Base-by-base conservation (phyloP, 192 early-diverging fungal genomes). In the Backusella parvicylindrica region DNA sequence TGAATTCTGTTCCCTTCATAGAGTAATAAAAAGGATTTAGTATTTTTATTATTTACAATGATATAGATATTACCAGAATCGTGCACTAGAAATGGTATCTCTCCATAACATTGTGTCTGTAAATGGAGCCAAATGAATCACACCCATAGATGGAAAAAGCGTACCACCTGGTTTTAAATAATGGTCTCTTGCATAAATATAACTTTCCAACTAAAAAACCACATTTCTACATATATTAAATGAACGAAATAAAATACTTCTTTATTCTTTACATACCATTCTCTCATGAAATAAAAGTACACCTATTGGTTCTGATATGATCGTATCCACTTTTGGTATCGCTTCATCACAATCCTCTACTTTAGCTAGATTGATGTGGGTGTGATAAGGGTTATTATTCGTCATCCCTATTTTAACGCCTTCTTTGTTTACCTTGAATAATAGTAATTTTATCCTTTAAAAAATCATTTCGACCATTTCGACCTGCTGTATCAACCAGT, bases 231-330 rank as follows among this genome's bases (percentile, higher is more conserved):
- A 60, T 12, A 60, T 60, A 60, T 60, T 60, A 60, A 60, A 28
- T 12, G 23, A n/a, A 28, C 53, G 26, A 21, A 50, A n/a, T n/a
- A n/a, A n/a, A n/a, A n/a, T n/a, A n/a, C n/a, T n/a, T n/a, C n/a
- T n/a, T n/a, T n/a, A n/a, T n/a, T n/a, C n/a, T n/a, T n/a, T 30
- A 66, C 86, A 70, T 74, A 93, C 86, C 98, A 99, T 99, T 37
- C 97, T 89, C 81, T 99, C 97, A 74, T 99, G 98, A 65, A 99
- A 91, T 71, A 99, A 88, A 50, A 99, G 84, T 33, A 99, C 96
- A 37, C 96, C 96, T 76, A 99, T 98, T 7, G 98, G 98, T 81
- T 99, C 98, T 37, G 94, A 96, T 71, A 99, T 92, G 49, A 99
- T 93, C 5, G 94, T 96, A 72, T 99, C 98, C 0, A 99, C 96